Conservation (phyloP, 108 stramenopile genomes). For the Pseudonitzschia multiseries region DNA sequence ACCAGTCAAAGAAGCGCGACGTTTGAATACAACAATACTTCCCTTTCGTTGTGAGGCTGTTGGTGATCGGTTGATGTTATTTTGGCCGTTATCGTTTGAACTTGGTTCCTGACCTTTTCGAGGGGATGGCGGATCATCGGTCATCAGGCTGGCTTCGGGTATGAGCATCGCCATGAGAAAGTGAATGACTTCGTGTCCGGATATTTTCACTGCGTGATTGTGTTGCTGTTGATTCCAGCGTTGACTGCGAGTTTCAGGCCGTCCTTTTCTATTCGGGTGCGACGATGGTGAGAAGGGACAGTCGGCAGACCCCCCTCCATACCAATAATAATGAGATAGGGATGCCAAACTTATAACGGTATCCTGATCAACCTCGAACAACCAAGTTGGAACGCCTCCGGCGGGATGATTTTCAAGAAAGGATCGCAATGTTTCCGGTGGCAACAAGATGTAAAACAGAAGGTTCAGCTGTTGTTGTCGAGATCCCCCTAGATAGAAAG, state of each 20-base stretch:
- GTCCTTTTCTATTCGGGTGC: neutral
- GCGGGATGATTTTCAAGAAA: slow-evolving; percentile 71
- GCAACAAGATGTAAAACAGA: slow-evolving; percentile 68
- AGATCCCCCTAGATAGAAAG: slow-evolving; percentile 45
- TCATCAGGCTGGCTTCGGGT: slow-evolving; percentile 1
- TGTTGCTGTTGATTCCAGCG: slow-evolving; percentile 14
- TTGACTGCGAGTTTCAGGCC: neutral
- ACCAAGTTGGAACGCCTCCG: slow-evolving; percentile 74
- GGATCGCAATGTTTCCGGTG: slow-evolving; percentile 43
- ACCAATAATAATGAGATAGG: slow-evolving; percentile 71
- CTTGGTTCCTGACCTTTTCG: neutral
- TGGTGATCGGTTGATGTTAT: slow-evolving; percentile 4
- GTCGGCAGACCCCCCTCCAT: slow-evolving; percentile 32
- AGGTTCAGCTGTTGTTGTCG: slow-evolving; percentile 68
- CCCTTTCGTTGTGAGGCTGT: neutral
- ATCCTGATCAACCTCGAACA: slow-evolving; percentile 70
- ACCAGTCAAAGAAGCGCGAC: neutral
- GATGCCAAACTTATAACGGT: slow-evolving; percentile 56
- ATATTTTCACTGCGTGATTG: neutral
- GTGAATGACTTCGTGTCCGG: slow-evolving; percentile 5
- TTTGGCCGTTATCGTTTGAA: slow-evolving; percentile 2
- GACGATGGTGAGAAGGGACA: slow-evolving; percentile 11
- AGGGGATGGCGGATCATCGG: neutral
- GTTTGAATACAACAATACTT: neutral
- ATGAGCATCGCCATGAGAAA: slow-evolving; percentile 17